Evolutionary conservation across 148 eudicot species (phyloP), one percentile per base, ranked within the genome.

Genomic region (Vaccinium darrowii): DNA sequence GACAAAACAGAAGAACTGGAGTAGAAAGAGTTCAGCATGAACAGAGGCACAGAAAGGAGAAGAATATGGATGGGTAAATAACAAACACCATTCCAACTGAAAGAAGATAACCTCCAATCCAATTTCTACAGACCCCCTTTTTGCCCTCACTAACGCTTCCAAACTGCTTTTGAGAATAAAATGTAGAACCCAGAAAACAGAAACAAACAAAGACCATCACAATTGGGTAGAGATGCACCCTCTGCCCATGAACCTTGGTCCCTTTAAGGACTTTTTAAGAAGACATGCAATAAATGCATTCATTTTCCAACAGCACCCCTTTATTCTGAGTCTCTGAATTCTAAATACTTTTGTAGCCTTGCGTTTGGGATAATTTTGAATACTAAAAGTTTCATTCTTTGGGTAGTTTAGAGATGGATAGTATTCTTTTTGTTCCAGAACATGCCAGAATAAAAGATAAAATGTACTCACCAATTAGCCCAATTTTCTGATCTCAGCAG

Each of bases 401-500:
- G 71, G 71, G 13, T 43, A 43, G 47, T 43, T n/a, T 23, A 23
- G 15, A 8, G 53, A 63, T 9, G 30, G 71, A 23, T 13, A 65
- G 3, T 23, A 9, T 9, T 65, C 69, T 62, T 69, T 69, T 27
- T 69, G 43, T 69, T 69, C 36, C 39, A 69, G 25, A 23, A 51
- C n/a, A 30, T 6, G 6, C 43, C 5, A 85, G 47, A 43, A 30
- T 23, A 81, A 15, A 9, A 82, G 52, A 73, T 30, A 57, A 27
- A 76, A 73, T 90, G 67, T 27, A 33, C 21, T 91, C 91, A 95
- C 98, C 99, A 83, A 93, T 92, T 9, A 97, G 95, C 51, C 99
- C 98, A 67, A 75, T 91, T 93, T 95, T 94, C 62, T 88, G 90
- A 54, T 93, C 94, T 73, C 90, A 80, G 90, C 95, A 92, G 84